A percentile compares a stretch with the other conserved stretches of the same genome.
Conservation (phyloP, 2,329 filamentous ascomycete species). For the Aspergillus bombycis region DNA sequence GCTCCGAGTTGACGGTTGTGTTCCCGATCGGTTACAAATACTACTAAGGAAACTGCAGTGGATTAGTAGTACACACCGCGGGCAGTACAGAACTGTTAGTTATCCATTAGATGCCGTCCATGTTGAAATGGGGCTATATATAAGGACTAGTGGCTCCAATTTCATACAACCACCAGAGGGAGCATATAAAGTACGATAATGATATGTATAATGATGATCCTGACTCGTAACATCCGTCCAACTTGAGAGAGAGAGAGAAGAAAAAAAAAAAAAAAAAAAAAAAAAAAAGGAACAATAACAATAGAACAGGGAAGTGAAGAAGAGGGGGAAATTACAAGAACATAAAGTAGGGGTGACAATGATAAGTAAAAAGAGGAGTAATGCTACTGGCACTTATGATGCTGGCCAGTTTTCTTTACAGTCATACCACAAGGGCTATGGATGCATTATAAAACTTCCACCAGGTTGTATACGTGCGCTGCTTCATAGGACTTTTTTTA, state of each 20-base stretch:
- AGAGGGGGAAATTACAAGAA: constrained; percentile 6
- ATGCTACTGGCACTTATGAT: constrained; percentile 16
- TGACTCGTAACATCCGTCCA: constrained; percentile 10
- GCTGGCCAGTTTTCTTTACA: constrained; percentile 20
- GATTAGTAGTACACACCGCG: too few relatives aligned
- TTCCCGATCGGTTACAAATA: background rate
- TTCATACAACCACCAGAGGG: background rate
- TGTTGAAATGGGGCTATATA: background rate
- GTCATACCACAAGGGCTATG: constrained; percentile 9
- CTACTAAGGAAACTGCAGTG: too few relatives aligned
- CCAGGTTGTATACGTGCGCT: constrained; percentile 5
- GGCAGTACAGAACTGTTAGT: too few relatives aligned
- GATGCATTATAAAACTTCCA: constrained; percentile 19
- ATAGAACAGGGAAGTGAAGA: background rate
- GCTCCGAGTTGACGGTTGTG: background rate
- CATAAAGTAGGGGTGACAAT: background rate
- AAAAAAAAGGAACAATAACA: background rate
- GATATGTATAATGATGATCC: background rate
- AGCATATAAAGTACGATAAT: background rate
- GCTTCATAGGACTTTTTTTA: constrained; percentile 2
- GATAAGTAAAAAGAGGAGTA: constrained; percentile 7
- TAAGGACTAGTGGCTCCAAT: background rate
- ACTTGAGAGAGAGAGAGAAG: background rate
- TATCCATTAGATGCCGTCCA: background rate
- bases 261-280: too few relatives aligned